Percentiles rank a stretch among this genome's conserved stretches.
Evolutionary conservation across 192 early-diverging fungal species (phyloP).

Genomic region (Geosiphon pyriformis): DNA sequence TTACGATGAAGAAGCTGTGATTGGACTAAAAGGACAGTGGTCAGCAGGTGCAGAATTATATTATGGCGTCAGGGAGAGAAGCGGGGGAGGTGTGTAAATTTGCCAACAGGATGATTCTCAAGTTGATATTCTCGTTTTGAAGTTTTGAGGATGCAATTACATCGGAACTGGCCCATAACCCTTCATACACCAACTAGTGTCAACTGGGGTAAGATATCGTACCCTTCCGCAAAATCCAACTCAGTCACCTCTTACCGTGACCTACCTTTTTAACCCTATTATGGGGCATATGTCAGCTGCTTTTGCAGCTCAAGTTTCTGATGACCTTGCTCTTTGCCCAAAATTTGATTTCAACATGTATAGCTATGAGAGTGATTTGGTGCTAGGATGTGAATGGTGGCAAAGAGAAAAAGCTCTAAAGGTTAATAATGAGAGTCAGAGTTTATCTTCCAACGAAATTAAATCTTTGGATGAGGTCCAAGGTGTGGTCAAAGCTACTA

Average conservation of each 20-base stretch:
- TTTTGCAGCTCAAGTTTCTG: constrained; percentile 75
- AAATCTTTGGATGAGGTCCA: constrained; percentile 11
- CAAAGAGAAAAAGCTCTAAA: constrained; percentile 29
- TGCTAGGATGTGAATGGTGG: constrained; percentile 81
- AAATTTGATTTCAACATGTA: constrained; percentile 91
- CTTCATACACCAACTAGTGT: constrained; percentile 38
- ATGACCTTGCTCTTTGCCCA: constrained; percentile 64
- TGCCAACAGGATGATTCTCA: not conserved
- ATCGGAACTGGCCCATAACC: constrained; percentile 15
- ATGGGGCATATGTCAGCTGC: constrained; percentile 88
- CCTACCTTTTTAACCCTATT: constrained; percentile 81
- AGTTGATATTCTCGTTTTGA: constrained; percentile 28
- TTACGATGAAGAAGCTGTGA: constrained; percentile 26
- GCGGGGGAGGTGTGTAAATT: constrained; percentile 73
- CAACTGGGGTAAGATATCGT: constrained; percentile 67
- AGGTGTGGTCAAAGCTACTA: constrained; percentile 30
- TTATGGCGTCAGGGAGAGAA: constrained; percentile 72
- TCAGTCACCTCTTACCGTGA: constrained; percentile 40
- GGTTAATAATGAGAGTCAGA: constrained; percentile 20
- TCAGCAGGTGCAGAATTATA: constrained; percentile 69
- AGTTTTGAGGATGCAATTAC: too few relatives aligned
- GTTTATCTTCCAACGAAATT: not conserved
- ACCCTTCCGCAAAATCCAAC: constrained; percentile 42
- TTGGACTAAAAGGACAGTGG: constrained; percentile 46
- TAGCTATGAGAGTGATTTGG: constrained; percentile 85